phyloP scores from a whole-genome alignment of 192 early-diverging fungal species.

The Phycomyces nitens region DNA sequence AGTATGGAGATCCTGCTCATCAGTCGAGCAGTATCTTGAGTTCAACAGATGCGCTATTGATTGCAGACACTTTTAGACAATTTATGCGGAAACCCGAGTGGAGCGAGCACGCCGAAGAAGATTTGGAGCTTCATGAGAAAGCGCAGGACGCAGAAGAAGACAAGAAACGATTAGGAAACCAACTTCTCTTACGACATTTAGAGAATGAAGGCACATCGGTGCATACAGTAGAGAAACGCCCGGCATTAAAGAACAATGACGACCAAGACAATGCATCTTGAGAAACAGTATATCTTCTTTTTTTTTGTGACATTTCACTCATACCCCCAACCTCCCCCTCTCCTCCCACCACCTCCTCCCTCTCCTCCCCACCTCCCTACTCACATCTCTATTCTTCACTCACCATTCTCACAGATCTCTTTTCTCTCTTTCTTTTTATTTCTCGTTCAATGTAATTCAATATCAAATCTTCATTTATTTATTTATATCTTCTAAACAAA shows the following conservation, averaged over 20 bases:
- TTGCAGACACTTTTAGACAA: slow-evolving; percentile 37
- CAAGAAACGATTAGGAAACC: slow-evolving; percentile 3
- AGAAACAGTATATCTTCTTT: neutral
- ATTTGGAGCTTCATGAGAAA: slow-evolving; percentile 1
- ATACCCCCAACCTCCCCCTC: neutral
- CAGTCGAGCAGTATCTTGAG: slow-evolving; percentile 28
- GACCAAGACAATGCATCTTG: no score
- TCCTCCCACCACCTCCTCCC: neutral
- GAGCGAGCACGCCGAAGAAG: slow-evolving; percentile 25
- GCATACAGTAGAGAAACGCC: neutral
- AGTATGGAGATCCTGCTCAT: neutral
- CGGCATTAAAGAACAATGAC: neutral
- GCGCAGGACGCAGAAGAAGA: slow-evolving; percentile 4
- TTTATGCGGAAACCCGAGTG: slow-evolving; percentile 39
- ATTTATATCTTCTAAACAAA: no score
- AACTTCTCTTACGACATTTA: slow-evolving; percentile 6
- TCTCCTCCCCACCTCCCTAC: neutral
- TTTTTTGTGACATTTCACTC: neutral
- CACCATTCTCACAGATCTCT: no score
- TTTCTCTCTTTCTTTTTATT: neutral
- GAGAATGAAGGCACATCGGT: slow-evolving; percentile 14
- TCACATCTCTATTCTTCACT: no score
- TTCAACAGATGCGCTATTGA: slow-evolving; percentile 35
- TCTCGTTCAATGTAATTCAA: no score
- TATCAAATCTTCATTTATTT: no score